Percentiles rank a stretch among this genome's conserved stretches.
Evolutionary conservation across 495 filamentous ascomycete genomes (phyloP).

Genomic region (Jackrogersella multiformis): DNA sequence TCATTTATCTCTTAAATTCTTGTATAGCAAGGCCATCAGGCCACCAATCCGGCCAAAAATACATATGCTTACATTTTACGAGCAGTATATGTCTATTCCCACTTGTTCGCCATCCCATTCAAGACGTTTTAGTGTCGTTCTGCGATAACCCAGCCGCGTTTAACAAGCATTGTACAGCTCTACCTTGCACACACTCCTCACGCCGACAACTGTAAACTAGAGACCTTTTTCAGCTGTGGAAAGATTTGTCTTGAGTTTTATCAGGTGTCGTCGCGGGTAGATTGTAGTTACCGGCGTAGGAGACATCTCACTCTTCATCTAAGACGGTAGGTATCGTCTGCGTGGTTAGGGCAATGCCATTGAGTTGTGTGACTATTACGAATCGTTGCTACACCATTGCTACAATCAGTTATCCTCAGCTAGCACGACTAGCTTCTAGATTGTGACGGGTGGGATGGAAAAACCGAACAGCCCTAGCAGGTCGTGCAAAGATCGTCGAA

Average conservation of each 20-base stretch:
- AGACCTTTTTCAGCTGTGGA: neutral
- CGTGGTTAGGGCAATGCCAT: neutral
- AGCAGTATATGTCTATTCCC: neutral
- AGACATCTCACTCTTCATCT: neutral
- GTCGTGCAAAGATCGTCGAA: slow-evolving; percentile 5
- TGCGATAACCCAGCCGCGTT: neutral
- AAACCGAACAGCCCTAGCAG: neutral
- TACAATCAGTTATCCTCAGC: neutral
- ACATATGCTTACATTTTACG: neutral
- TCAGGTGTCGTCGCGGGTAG: slow-evolving; percentile 9
- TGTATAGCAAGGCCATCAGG: neutral
- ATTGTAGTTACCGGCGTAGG: slow-evolving; percentile 13
- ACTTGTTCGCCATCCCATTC: neutral
- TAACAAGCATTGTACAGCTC: neutral
- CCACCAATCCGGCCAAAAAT: neutral
- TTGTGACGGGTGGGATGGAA: slow-evolving; percentile 2
- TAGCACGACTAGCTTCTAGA: neutral
- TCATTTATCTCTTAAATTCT: neutral
- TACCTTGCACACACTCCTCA: neutral
- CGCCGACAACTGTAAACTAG: neutral
- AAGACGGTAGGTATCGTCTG: slow-evolving; percentile 1
- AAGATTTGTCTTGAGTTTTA: neutral
- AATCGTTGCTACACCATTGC: neutral
- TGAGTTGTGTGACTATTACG: slow-evolving; percentile 10
- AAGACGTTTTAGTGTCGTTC: neutral